A percentile compares a stretch with the other conserved stretches of the same genome.
Conservation (phyloP, 495 filamentous ascomycete genomes). For the Penicillium daleae region DNA sequence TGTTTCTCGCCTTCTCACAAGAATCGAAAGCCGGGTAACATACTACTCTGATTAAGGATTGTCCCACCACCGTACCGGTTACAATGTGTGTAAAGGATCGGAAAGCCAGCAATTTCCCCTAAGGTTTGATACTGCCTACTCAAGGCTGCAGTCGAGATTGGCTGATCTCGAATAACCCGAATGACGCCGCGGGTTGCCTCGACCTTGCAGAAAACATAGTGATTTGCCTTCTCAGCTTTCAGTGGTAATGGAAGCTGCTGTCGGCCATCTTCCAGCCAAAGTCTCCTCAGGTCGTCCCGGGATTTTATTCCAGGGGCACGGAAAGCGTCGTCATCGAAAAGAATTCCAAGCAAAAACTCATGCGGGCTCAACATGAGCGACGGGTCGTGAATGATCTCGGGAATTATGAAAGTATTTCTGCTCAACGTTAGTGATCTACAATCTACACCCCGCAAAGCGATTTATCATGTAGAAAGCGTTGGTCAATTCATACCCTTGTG, state of each 20-base stretch:
- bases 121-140: not conserved
- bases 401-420: not conserved
- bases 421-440: not conserved
- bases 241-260: not conserved
- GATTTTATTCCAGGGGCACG: not conserved
- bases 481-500: not conserved
- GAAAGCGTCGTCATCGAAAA: not conserved
- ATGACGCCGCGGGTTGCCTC: not conserved
- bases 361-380: not conserved
- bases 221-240: not conserved
- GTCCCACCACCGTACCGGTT: not conserved
- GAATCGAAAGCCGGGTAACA: not conserved
- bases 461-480: not conserved
- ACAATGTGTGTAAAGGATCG: not conserved
- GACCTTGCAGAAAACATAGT: slow-evolving; percentile 1
- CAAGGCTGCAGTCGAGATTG: not conserved
- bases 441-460: not conserved
- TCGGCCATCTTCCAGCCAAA: not conserved
- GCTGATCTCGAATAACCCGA: not conserved
- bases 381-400: not conserved
- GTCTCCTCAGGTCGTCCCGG: not conserved
- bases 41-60: not conserved
- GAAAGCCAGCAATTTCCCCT: not conserved
- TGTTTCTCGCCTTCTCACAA: not conserved
- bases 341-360: not conserved